Percentiles rank a stretch among this genome's conserved stretches.
Conservation (phyloP, 2,329 filamentous ascomycete species). For the Juglanconis oblonga region DNA sequence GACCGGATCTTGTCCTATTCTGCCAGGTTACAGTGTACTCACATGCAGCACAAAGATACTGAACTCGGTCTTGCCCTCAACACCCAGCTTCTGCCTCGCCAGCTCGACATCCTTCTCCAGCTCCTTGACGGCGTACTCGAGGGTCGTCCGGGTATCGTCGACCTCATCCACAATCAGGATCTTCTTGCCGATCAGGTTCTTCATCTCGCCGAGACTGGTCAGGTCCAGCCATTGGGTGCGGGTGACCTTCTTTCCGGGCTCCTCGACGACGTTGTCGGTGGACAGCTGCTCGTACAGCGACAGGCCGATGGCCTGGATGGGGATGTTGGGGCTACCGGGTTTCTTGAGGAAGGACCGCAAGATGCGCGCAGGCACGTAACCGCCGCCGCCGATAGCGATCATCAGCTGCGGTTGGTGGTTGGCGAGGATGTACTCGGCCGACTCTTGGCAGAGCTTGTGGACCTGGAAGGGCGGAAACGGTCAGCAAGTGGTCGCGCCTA, state of each 20-base stretch:
- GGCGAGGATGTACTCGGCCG: slow-evolving; percentile 76
- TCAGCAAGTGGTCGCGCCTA: not conserved
- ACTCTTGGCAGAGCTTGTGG: slow-evolving; percentile 92
- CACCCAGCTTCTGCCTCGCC: slow-evolving; percentile 64
- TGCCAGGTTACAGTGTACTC: slow-evolving; percentile 32
- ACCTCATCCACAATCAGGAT: slow-evolving; percentile 94
- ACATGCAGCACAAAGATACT: slow-evolving; percentile 94
- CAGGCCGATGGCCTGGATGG: slow-evolving; percentile 97
- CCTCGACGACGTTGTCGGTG: slow-evolving; percentile 60
- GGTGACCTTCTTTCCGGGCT: slow-evolving; percentile 87
- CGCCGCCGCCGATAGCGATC: slow-evolving; percentile 96
- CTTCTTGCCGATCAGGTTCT: slow-evolving; percentile 85
- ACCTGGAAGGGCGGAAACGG: slow-evolving; percentile 54
- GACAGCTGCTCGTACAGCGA: slow-evolving; percentile 89
- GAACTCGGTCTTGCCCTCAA: slow-evolving; percentile 75
- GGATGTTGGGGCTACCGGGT: slow-evolving; percentile 85
- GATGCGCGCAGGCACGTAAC: slow-evolving; percentile 95
- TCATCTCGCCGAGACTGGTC: slow-evolving; percentile 75
- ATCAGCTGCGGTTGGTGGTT: slow-evolving; percentile 92
- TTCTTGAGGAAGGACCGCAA: slow-evolving; percentile 96
- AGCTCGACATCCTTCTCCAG: slow-evolving; percentile 89
- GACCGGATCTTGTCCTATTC: not conserved
- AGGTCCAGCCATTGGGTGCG: slow-evolving; percentile 98
- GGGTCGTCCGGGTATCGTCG: slow-evolving; percentile 88
- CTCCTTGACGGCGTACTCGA: slow-evolving; percentile 91